Percentiles rank a stretch among this genome's conserved stretches.
These are phyloP conservation scores for Ophiostoma fasciatum DNA, from an alignment of 2,329 filamentous ascomycete species.

Conservation along the genomic window DNA sequence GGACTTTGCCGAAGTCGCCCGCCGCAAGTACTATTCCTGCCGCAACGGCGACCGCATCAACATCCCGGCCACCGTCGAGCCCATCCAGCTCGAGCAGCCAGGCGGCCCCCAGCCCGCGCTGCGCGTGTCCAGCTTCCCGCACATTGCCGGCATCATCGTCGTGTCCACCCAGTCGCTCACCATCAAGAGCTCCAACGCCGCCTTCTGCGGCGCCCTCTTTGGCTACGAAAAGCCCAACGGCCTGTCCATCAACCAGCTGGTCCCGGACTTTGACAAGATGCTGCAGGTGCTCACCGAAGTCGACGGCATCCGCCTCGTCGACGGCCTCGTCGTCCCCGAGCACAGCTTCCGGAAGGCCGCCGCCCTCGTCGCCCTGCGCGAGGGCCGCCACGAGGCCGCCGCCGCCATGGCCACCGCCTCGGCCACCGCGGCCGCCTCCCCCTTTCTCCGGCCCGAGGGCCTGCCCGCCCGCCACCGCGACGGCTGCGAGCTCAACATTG, in stretches of 20 bases:
- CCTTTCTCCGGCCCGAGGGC: slow-evolving; percentile 73
- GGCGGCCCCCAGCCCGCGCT: slow-evolving; percentile 56
- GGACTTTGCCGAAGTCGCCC: slow-evolving; percentile 61
- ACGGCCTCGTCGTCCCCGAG: slow-evolving; percentile 94
- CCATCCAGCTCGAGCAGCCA: no score
- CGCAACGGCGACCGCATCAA: slow-evolving; percentile 62
- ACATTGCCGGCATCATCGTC: slow-evolving; percentile 94
- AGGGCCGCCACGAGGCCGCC: slow-evolving; percentile 65
- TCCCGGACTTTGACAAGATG: slow-evolving; percentile 78
- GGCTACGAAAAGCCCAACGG: slow-evolving; percentile 76
- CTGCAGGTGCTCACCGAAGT: slow-evolving; percentile 71
- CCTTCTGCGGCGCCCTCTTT: slow-evolving; percentile 85
- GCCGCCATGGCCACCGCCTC: no score
- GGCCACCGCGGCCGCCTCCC: slow-evolving; percentile 56
- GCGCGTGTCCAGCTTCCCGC: slow-evolving; percentile 83
- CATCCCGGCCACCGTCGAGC: slow-evolving; percentile 71
- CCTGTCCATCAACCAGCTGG: slow-evolving; percentile 60
- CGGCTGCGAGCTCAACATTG: slow-evolving; percentile 81
- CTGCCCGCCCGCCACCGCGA: slow-evolving; percentile 78
- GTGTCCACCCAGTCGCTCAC: slow-evolving; percentile 63
- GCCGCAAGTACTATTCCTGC: slow-evolving; percentile 71
- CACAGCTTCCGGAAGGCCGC: slow-evolving; percentile 87
- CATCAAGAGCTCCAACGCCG: slow-evolving; percentile 86
- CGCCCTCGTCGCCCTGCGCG: slow-evolving; percentile 67
- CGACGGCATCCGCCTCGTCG: slow-evolving; percentile 66